Percentiles rank a stretch among this genome's conserved stretches.
These are phyloP conservation scores for Orbilia brochopaga DNA, from an alignment of 2,329 filamentous ascomycete species.

Conservation along the genomic window DNA sequence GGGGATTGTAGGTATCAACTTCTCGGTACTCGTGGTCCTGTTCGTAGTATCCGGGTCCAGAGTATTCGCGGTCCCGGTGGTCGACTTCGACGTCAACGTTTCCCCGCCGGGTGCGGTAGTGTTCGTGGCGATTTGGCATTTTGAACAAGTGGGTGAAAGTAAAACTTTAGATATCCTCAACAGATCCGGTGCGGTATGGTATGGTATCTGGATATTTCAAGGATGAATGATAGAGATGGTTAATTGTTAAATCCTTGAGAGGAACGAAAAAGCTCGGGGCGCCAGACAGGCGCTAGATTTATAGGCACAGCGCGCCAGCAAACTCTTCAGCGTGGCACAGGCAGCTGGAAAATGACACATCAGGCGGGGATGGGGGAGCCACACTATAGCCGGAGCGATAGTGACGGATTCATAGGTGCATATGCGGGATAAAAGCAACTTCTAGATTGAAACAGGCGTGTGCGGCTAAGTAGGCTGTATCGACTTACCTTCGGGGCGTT, in stretches of 20 bases:
- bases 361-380: slow-evolving; percentile 9
- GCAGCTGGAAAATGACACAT: slow-evolving; percentile 19
- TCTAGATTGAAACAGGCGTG: not conserved
- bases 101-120: slow-evolving; percentile 31
- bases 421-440: slow-evolving; percentile 5
- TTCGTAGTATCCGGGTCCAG: slow-evolving; percentile 41
- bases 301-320: slow-evolving; percentile 6
- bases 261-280: not conserved
- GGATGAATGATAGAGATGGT: not conserved
- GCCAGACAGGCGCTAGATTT: not conserved
- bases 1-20: slow-evolving; percentile 27
- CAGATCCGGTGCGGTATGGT: not conserved
- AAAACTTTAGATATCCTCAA: slow-evolving; percentile 1
- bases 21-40: slow-evolving; percentile 48
- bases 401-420: slow-evolving; percentile 1
- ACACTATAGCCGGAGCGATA: slow-evolving; percentile 6
- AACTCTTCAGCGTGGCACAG: not conserved
- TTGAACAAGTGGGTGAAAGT: slow-evolving; percentile 12
- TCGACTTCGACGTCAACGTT: slow-evolving; percentile 46
- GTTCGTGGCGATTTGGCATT: slow-evolving; percentile 38
- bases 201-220: not conserved
- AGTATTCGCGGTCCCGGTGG: slow-evolving; percentile 40
- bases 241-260: not conserved
- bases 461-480: not conserved
- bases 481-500: slow-evolving; percentile 33